These are phyloP conservation scores for Colletotrichum lini DNA, from an alignment of 2,329 filamentous ascomycete species.

Conservation along the genomic window DNA sequence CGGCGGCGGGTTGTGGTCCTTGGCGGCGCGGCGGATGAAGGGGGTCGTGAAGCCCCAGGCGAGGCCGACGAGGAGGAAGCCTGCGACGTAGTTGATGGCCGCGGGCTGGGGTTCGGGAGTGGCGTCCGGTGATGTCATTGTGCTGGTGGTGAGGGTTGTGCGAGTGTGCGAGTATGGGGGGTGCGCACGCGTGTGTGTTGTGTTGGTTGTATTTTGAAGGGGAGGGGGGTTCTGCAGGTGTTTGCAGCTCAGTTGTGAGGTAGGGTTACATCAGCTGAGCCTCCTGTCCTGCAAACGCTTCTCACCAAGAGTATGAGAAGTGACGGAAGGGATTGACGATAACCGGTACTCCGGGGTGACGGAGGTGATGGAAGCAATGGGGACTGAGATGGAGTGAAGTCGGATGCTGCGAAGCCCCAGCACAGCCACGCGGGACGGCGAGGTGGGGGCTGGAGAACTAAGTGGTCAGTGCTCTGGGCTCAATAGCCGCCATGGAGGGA, in stretches of 20 bases:
- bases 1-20: constrained; percentile 76
- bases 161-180: background rate
- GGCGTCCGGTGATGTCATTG: constrained; percentile 36
- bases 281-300: background rate
- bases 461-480: no score
- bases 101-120: constrained; percentile 57
- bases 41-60: constrained; percentile 95
- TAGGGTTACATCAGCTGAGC: constrained; percentile 24
- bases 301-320: constrained; percentile 6
- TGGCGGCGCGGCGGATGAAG: constrained; percentile 90
- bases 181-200: background rate
- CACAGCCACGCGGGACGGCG: constrained; percentile 37
- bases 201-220: no score
- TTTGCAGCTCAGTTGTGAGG: constrained; percentile 15
- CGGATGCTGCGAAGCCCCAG: constrained; percentile 22
- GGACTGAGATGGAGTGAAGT: constrained; percentile 32
- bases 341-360: constrained; percentile 6
- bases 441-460: background rate
- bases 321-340: constrained; percentile 4
- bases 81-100: constrained; percentile 85
- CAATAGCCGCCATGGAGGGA: constrained; percentile 8
- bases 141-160: background rate
- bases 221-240: background rate
- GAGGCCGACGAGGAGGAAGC: constrained; percentile 90
- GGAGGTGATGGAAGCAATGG: background rate